Base-by-base conservation (phyloP, 768 basidiomycete species). In the Hygrophorus pudorinus region DNA sequence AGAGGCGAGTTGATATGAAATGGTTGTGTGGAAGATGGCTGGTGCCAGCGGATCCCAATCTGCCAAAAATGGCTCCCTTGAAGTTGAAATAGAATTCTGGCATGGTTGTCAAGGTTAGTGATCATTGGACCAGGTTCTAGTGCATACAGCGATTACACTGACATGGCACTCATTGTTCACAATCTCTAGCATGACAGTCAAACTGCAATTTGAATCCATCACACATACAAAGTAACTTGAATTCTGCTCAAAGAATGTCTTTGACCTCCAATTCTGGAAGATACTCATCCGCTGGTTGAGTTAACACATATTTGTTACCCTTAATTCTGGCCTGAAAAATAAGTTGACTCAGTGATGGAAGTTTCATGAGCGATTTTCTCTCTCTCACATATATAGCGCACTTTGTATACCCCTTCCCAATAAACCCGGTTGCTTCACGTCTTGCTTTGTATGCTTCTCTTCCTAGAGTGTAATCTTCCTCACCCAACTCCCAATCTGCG, bases 1-100 rank as follows among this genome's bases (percentile, higher is more conserved):
- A 46, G 5, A 49, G 32, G 10, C n/a, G 44, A 14, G 55, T 56
- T 5, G 51, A 51, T 10, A 56, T 42, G 27, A 57, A 57, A 24
- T 55, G 24, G n/a, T 8, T 5, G 24, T 41, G 40, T 0, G 41
- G 42, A 2, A 55, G 42, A 13, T 27, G 12, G 17, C 21, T 40
- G 20, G 40, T 34, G 7, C 46, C 20, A n/a, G 27, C 49, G 11
- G 50, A 33, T 20, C 53, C 47, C 14, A 51, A 17, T 1, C 28
- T 34, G 1, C 51, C 51, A 12, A 52, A 33, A 20, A 52, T 33
- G 3, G 51, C 51, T 6, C 40, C 46, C 2, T 48, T 42, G 2
- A 42, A 0, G 45, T 51, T 45, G 42, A 50, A 50, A 1, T 27
- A 33, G 28, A 50, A 51, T 8, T 5, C 50, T 51, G 40, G 1